Evolutionary conservation across 1,139 yeast genomes (phyloP).

Genomic region (Protomyces macrosporus): DNA sequence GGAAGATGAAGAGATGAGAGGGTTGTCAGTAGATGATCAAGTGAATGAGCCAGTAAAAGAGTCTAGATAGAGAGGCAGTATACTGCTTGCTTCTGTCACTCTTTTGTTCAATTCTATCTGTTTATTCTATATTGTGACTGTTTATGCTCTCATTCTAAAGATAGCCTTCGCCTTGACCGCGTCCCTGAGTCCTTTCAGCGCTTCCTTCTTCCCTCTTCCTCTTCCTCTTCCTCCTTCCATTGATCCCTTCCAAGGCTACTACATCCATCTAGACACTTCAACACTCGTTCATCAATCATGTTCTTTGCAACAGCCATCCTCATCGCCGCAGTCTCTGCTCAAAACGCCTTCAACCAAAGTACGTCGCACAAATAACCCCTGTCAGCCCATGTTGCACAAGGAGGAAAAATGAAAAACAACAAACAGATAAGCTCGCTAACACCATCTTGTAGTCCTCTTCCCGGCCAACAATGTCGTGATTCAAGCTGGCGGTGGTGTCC

Average conservation of each 20-base stretch:
- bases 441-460: constrained; percentile 1
- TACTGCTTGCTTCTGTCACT: no score
- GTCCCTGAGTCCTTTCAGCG: no score
- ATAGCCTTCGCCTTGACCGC: no score
- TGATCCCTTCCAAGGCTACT: neutral
- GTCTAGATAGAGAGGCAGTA: neutral
- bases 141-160: no score
- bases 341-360: constrained; percentile 16
- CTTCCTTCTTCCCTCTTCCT: neutral
- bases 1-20: neutral
- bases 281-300: constrained; percentile 13
- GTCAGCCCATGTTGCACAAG: neutral
- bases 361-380: neutral
- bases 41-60: neutral
- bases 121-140: neutral
- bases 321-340: constrained; percentile 15
- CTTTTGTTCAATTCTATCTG: no score
- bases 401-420: neutral
- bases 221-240: neutral
- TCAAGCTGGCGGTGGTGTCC: constrained; percentile 29
- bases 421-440: neutral
- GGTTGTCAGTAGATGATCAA: neutral
- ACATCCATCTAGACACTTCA: neutral
- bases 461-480: constrained; percentile 28
- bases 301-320: neutral